Conservation (phyloP, 2,329 filamentous ascomycete genomes). For the Cladosporium sp. region DNA sequence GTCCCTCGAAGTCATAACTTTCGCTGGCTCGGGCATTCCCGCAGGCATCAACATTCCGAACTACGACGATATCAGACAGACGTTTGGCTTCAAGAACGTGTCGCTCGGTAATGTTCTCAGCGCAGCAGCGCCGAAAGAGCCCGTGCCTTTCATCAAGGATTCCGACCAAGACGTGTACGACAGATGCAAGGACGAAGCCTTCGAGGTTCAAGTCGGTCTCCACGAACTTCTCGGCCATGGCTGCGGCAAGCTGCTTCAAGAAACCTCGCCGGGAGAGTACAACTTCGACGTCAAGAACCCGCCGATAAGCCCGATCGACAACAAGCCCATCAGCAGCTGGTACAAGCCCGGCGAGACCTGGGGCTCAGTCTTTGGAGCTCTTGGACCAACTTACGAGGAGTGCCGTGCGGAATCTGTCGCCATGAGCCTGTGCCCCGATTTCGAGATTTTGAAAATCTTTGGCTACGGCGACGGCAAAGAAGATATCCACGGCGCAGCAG, state of each 20-base stretch:
- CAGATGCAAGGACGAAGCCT: conserved; percentile 77
- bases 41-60: conserved; percentile 37
- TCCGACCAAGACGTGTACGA: conserved; percentile 72
- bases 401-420: conserved; percentile 91
- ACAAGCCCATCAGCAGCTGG: conserved; percentile 73
- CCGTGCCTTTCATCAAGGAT: conserved; percentile 80
- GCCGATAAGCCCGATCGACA: conserved; percentile 71
- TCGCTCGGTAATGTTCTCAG: conserved; percentile 88
- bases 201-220: conserved; percentile 92
- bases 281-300: conserved; percentile 84
- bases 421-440: conserved; percentile 86
- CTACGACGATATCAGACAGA: conserved; percentile 72
- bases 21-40: conserved; percentile 59
- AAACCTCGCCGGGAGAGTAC: conserved; percentile 71
- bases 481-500: conserved; percentile 69
- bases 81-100: conserved; percentile 85
- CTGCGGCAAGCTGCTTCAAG: conserved; percentile 88
- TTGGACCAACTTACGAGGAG: conserved; percentile 87
- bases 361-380: conserved; percentile 83
- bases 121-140: conserved; percentile 87
- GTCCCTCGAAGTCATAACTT: conserved; percentile 82
- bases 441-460: conserved; percentile 81
- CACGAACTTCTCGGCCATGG: conserved; percentile 87
- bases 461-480: conserved; percentile 73
- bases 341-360: conserved; percentile 95